Base-by-base conservation (phyloP, 192 early-diverging fungal species). In the Umbelopsis sp. region DNA sequence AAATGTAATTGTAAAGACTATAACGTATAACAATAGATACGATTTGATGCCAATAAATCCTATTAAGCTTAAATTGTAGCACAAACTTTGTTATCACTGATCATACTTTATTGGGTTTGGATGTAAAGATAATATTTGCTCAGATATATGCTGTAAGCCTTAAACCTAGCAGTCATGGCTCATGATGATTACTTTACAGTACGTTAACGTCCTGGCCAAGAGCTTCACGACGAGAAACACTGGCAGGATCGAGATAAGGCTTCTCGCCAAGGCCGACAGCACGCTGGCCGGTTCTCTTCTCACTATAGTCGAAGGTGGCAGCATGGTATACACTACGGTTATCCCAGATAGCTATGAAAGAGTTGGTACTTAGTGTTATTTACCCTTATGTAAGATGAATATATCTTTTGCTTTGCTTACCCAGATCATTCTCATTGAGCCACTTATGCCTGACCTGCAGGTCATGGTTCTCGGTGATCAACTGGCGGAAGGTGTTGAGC, bases 381-480 rank as follows among this genome's bases (percentile, higher is more conserved):
- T 30, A 30, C 37, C 37, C 5, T 41, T 41, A 41, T n/a, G 5
- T 41, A 41, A 1, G 37, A 41, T 41, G 27, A 2, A 30, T 30
- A 30, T 30, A 3, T 30, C 27, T 30, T 30, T 30, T 30, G 1
- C 27, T 30, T 41, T 41, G 5, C 55, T 35, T 61, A 61, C 55
- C 55, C 9, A 61, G 30, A 35, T 61, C 73, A 25, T 73, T 67
- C 67, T 82, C 64, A 48, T 71, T 77, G 52, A 76, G 44, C 82
- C 82, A 84, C 5, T 71, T 49, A 76, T 78, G 81, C 12, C 82
- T 79, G 6, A 83, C 79, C 50, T 82, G 81, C 49, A 81, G 66
- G 67, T 83, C 77, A 53, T 79, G 71, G 51, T 83, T 82, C 45
- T 73, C 67, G 64, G 71, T 58, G 16, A 77, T 46, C 13, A 81